Conservation (phyloP, 1,284 basidiomycete genomes). For the Tausonia pullulans region DNA sequence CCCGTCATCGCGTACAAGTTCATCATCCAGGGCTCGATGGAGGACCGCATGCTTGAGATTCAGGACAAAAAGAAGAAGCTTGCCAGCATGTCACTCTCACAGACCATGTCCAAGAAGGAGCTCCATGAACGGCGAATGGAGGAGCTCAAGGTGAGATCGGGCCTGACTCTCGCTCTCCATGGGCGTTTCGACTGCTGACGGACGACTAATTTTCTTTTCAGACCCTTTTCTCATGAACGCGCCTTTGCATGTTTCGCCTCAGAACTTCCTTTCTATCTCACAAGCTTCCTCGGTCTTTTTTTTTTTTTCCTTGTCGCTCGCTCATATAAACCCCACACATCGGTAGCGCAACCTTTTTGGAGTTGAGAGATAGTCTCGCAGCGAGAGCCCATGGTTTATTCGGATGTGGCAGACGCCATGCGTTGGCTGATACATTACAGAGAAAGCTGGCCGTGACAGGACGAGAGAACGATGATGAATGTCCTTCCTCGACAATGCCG, state of each 20-base stretch:
- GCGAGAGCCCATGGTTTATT: too few species aligned
- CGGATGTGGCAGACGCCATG: too few species aligned
- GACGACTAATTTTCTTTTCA: background rate
- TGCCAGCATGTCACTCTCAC: slow-evolving; percentile 73
- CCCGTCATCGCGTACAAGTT: slow-evolving; percentile 84
- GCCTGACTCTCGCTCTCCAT: background rate
- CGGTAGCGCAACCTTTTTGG: too few species aligned
- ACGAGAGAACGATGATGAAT: too few species aligned
- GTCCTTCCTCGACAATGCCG: too few species aligned
- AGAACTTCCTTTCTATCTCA: slow-evolving; percentile 53
- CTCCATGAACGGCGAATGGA: slow-evolving; percentile 71
- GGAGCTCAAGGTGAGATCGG: slow-evolving; percentile 45
- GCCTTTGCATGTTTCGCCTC: slow-evolving; percentile 19
- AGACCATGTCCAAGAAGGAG: slow-evolving; percentile 69
- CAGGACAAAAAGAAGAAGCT: slow-evolving; percentile 90
- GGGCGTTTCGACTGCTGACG: background rate
- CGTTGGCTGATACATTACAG: too few species aligned
- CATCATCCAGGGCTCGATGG: slow-evolving; percentile 88
- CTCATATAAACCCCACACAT: too few species aligned
- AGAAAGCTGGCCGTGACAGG: too few species aligned
- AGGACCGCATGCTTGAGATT: slow-evolving; percentile 74
- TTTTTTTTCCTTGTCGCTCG: too few species aligned
- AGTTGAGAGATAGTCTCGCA: too few species aligned
- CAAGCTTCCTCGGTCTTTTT: slow-evolving; percentile 47
- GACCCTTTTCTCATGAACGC: slow-evolving; percentile 1